Conservation (phyloP, 2,329 filamentous ascomycete genomes). For the Fusarium irregulare region DNA sequence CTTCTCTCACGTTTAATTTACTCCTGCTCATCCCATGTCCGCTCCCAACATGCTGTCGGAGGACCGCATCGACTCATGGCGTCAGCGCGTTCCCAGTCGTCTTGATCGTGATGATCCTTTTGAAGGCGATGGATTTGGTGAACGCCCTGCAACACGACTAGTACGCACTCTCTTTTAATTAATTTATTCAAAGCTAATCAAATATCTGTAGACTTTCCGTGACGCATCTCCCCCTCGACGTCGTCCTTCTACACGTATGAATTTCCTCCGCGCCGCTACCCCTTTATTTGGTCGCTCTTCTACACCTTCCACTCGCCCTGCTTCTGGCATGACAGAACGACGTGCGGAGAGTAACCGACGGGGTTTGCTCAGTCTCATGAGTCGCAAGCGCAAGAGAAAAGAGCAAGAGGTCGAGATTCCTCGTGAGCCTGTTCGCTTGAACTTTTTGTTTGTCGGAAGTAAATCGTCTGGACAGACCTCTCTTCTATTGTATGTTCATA, state of each 20-base stretch:
- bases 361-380: conserved; percentile 42
- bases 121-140: conserved; percentile 49
- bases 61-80: conserved; percentile 50
- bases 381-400: conserved; percentile 45
- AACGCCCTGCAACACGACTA: conserved; percentile 48
- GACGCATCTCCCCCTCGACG: conserved; percentile 28
- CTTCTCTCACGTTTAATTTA: not conserved
- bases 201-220: conserved; percentile 40
- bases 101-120: conserved; percentile 53
- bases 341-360: conserved; percentile 23
- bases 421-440: conserved; percentile 45
- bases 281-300: conserved; percentile 43
- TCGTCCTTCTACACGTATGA: conserved; percentile 45
- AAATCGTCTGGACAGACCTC: conserved; percentile 52
- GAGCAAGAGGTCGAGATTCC: conserved; percentile 26
- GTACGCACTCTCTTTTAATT: conserved; percentile 24
- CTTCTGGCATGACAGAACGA: conserved; percentile 12
- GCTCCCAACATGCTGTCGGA: conserved; percentile 13
- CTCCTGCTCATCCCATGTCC: not conserved
- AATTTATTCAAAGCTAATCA: not conserved
- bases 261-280: conserved; percentile 45
- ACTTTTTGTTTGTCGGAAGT: conserved; percentile 53
- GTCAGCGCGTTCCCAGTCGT: conserved; percentile 51
- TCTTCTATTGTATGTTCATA: conserved; percentile 51
- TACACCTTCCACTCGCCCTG: conserved; percentile 22